phyloP scores from a whole-genome alignment of 495 filamentous ascomycete genomes.

The Penicillium simplicissimum region DNA sequence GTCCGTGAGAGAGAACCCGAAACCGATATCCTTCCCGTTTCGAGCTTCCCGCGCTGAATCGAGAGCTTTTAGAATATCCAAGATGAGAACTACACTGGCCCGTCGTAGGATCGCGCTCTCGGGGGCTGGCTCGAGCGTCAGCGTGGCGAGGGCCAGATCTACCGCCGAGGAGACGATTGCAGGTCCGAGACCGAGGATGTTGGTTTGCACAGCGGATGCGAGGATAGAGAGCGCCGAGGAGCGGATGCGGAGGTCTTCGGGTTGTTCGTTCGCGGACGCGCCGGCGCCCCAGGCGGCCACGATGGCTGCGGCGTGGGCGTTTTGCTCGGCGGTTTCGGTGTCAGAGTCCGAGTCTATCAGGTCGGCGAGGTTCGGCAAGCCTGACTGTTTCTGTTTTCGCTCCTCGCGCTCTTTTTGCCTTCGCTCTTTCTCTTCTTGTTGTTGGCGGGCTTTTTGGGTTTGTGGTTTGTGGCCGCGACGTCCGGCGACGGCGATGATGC shows the following conservation, averaged over 20 bases:
- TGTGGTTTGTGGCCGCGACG: slow-evolving; percentile 58
- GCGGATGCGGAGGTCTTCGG: slow-evolving; percentile 76
- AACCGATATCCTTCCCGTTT: slow-evolving; percentile 51
- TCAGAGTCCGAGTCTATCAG: slow-evolving; percentile 52
- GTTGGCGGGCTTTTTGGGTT: slow-evolving; percentile 53
- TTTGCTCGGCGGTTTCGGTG: slow-evolving; percentile 47
- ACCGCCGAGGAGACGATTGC: slow-evolving; percentile 56
- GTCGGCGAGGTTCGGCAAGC: slow-evolving; percentile 26
- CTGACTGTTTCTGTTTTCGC: slow-evolving; percentile 31
- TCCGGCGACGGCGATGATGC: slow-evolving; percentile 66
- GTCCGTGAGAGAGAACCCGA: slow-evolving; percentile 58
- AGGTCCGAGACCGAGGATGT: slow-evolving; percentile 60
- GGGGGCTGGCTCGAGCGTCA: slow-evolving; percentile 61
- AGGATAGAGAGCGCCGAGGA: slow-evolving; percentile 78
- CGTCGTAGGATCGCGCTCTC: slow-evolving; percentile 74
- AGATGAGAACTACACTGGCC: slow-evolving; percentile 67
- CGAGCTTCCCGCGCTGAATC: slow-evolving; percentile 53
- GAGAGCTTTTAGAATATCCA: slow-evolving; percentile 66
- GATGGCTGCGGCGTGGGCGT: slow-evolving; percentile 60
- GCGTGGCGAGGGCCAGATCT: slow-evolving; percentile 64
- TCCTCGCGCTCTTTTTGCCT: slow-evolving; percentile 46
- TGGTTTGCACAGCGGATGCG: slow-evolving; percentile 63
- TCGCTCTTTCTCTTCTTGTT: slow-evolving; percentile 49
- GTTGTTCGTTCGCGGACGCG: slow-evolving; percentile 48
- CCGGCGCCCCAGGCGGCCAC: slow-evolving; percentile 73